Percentiles rank a stretch among this genome's conserved stretches.
Conservation (phyloP, 2,329 filamentous ascomycete genomes). For the Arthroderma sp. region DNA sequence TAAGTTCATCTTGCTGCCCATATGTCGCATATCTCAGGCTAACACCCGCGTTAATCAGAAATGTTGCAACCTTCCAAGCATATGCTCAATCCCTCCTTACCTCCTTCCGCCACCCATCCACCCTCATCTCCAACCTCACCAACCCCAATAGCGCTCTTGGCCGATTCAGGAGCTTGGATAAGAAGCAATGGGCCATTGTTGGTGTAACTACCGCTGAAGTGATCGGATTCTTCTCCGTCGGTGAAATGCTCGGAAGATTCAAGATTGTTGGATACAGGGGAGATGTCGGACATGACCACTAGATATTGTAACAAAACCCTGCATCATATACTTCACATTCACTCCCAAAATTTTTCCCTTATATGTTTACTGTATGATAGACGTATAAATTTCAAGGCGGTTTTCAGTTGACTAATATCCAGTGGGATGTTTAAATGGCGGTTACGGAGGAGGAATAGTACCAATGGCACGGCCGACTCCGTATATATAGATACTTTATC, state of each 20-base stretch:
- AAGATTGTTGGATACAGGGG: slow-evolving; percentile 91
- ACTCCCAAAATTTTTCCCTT: too few relatives aligned
- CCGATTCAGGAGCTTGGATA: slow-evolving; percentile 55
- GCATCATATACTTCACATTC: too few relatives aligned
- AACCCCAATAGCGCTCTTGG: slow-evolving; percentile 19
- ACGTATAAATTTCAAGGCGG: too few relatives aligned
- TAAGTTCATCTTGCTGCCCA: slow-evolving; percentile 40
- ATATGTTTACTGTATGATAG: too few relatives aligned
- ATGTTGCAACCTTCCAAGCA: slow-evolving; percentile 66
- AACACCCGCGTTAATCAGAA: slow-evolving; percentile 30
- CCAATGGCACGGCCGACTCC: too few relatives aligned
- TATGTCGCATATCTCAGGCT: neutral
- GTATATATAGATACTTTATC: too few relatives aligned
- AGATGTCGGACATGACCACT: slow-evolving; percentile 39
- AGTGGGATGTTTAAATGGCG: too few relatives aligned
- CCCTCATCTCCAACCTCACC: slow-evolving; percentile 34
- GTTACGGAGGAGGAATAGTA: too few relatives aligned
- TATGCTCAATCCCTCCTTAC: slow-evolving; percentile 69
- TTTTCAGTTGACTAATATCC: too few relatives aligned
- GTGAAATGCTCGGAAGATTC: slow-evolving; percentile 89
- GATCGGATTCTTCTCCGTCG: slow-evolving; percentile 93
- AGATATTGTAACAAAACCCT: slow-evolving; percentile 1
- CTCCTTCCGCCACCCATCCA: slow-evolving; percentile 55
- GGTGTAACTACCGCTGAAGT: slow-evolving; percentile 75
- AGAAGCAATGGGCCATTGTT: slow-evolving; percentile 55